Evolutionary conservation across 495 filamentous ascomycete species (phyloP).

Genomic region (Articulospora tetracladia): DNA sequence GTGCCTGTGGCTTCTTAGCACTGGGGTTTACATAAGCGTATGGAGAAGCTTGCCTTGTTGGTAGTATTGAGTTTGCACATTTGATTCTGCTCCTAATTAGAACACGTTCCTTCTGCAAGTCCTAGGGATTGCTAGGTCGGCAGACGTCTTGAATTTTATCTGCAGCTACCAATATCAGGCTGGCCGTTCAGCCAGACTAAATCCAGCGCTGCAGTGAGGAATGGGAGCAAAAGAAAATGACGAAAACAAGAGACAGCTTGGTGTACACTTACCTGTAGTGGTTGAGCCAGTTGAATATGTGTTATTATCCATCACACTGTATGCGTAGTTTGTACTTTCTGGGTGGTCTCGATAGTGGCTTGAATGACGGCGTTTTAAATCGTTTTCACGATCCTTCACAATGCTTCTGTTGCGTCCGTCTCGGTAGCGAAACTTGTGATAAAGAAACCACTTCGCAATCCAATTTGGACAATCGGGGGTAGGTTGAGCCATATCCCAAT

Average conservation of each 20-base stretch:
- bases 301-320: not conserved
- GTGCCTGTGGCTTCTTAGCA: not conserved
- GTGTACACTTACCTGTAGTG: no score
- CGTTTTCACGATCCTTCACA: not conserved
- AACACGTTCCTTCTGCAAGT: no score
- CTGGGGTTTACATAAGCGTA: no score
- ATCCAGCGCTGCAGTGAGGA: no score
- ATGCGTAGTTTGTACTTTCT: not conserved
- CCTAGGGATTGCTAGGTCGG: no score
- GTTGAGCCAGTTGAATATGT: no score
- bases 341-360: not conserved
- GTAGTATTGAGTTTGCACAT: not conserved
- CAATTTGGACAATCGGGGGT: constrained; percentile 47
- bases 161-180: no score
- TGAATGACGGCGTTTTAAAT: not conserved
- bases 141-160: no score
- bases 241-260: no score
- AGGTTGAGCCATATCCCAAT: constrained; percentile 13
- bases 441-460: constrained; percentile 55
- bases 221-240: no score
- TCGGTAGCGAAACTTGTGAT: constrained; percentile 54
- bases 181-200: no score
- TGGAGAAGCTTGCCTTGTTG: not conserved
- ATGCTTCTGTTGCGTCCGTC: constrained; percentile 44
- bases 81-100: no score